A percentile compares a stretch with the other conserved stretches of the same genome.
Evolutionary conservation across 2,329 filamentous ascomycete species (phyloP).

Genomic region (Achaetomium macrosporum): DNA sequence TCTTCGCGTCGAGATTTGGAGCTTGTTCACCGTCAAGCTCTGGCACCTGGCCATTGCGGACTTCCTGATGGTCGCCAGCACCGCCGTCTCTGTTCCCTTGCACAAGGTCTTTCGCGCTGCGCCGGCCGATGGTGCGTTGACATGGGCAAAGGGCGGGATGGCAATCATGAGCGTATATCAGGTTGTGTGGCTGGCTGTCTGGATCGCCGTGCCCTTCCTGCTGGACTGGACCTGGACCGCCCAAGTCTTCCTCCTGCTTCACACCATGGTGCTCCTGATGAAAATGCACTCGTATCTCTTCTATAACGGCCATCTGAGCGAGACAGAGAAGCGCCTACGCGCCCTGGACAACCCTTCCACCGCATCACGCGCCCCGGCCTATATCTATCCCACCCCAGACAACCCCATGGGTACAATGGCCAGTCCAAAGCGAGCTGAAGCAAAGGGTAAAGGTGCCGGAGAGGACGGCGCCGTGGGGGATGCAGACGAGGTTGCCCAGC

Average conservation of each 20-base stretch:
- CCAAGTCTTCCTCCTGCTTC: conserved; percentile 89
- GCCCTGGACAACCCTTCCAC: conserved; percentile 73
- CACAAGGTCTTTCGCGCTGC: conserved; percentile 59
- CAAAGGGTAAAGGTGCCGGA: conserved; percentile 22
- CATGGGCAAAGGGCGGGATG: conserved; percentile 75
- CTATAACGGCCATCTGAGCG: conserved; percentile 92
- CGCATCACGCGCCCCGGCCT: conserved; percentile 62
- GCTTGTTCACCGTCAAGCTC: conserved; percentile 79
- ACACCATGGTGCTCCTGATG: conserved; percentile 90
- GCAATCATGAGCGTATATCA: conserved; percentile 79
- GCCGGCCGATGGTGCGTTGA: conserved; percentile 47
- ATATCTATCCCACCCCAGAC: conserved; percentile 65
- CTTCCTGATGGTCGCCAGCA: conserved; percentile 74
- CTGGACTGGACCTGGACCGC: conserved; percentile 94
- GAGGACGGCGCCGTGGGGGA: conserved; percentile 31
- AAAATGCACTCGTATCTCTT: conserved; percentile 99
- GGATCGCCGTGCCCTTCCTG: conserved; percentile 79
- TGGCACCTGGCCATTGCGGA: conserved; percentile 83
- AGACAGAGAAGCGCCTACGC: conserved; percentile 74
- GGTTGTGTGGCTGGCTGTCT: conserved; percentile 68
- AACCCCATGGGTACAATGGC: conserved; percentile 41
- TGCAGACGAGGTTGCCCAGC: conserved; percentile 53
- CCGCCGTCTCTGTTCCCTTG: conserved; percentile 64
- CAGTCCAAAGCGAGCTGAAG: conserved; percentile 26
- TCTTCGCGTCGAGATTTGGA: conserved; percentile 80